A percentile compares a stretch with the other conserved stretches of the same genome.
Conservation (phyloP, 177 flowering plant species). For the Viscum album region DNA sequence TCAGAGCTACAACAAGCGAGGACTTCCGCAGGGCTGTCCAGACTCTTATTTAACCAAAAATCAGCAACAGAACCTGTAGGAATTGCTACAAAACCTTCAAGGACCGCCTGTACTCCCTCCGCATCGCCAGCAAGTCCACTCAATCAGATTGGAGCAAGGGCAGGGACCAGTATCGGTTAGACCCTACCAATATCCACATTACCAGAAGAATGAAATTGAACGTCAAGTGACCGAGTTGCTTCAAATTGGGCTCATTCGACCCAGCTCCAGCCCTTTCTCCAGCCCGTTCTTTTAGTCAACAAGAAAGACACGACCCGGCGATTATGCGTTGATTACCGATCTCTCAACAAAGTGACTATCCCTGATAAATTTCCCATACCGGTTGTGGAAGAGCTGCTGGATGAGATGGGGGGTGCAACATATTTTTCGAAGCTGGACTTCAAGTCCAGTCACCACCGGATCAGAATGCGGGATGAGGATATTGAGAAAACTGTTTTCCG, state of each 20-base stretch:
- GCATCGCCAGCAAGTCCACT: too few species aligned
- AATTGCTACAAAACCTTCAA: too few species aligned
- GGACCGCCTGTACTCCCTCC: too few species aligned
- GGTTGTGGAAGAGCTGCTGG: slow-evolving; percentile 8
- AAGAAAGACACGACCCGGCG: not conserved
- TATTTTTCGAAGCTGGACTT: slow-evolving; percentile 9
- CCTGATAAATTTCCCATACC: slow-evolving; percentile 13
- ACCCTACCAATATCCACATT: slow-evolving; percentile 5
- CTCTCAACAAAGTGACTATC: not conserved
- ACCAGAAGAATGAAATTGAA: slow-evolving; percentile 12
- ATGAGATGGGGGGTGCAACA: slow-evolving; percentile 4
- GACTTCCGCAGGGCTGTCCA: too few species aligned
- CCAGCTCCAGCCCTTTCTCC: slow-evolving; percentile 10
- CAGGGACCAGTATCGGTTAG: not conserved
- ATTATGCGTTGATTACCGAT: not conserved
- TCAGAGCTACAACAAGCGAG: too few species aligned
- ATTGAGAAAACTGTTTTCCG: slow-evolving; percentile 5
- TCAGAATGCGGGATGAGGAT: not conserved
- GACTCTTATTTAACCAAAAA: too few species aligned
- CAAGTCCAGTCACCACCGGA: slow-evolving; percentile 8
- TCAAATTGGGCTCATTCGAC: not conserved
- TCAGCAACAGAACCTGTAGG: too few species aligned
- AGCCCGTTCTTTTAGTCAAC: slow-evolving; percentile 9
- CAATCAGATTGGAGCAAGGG: too few species aligned
- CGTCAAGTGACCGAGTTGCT: slow-evolving; percentile 3